Base-by-base conservation (phyloP, 2,329 filamentous ascomycete species). In the Fusarium veterinarium region DNA sequence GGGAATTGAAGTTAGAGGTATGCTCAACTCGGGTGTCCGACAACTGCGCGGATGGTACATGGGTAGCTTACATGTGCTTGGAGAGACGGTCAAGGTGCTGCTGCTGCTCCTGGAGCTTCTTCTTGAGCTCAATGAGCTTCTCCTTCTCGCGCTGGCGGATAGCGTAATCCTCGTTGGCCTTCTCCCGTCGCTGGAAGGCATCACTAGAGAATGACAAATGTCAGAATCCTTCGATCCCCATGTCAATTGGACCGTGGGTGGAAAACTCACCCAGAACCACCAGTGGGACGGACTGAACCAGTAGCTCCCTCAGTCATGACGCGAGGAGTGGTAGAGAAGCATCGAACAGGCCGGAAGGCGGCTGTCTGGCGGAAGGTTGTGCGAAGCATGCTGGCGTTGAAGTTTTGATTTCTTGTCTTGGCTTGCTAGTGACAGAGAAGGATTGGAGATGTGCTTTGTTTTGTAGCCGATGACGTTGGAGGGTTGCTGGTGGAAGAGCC, bases 171-270 rank as follows among this genome's bases (percentile, higher is more conserved):
- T 98, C 96, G 81, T 86, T 88, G 76, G 95, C 95, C 81, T 92
- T 90, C 85, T 99, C 96, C 78, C 96, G 94, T 85, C 92, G 92
- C 85, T 92, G 94, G 90, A 98, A 99, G 64, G 94, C 91, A 81
- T 99, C 95, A 77, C 95, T 97, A 75, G 77, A 41, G 9, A 25
- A 14, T 9, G 1, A 14, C 6, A 16, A 25, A 14, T 31, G 53
- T 74, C 40, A 74, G 60, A 44, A 46, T 20, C 13, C 40, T 42
- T 37, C 55, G 52, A 38, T 59, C 45, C 49, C 28, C 23, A 30
- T 28, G n/a, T 23, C 64, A 69, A 69, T 72, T 69, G 71, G 59
- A 53, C 16, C 25, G n/a, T 23, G 25, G 23, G 23, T 31, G 20
- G 28, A 28, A 28, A 71, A 85, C 87, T 80, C 82, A 90, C 88